Conservation (phyloP, 768 basidiomycete species). For the Hortiboletus campestris region DNA sequence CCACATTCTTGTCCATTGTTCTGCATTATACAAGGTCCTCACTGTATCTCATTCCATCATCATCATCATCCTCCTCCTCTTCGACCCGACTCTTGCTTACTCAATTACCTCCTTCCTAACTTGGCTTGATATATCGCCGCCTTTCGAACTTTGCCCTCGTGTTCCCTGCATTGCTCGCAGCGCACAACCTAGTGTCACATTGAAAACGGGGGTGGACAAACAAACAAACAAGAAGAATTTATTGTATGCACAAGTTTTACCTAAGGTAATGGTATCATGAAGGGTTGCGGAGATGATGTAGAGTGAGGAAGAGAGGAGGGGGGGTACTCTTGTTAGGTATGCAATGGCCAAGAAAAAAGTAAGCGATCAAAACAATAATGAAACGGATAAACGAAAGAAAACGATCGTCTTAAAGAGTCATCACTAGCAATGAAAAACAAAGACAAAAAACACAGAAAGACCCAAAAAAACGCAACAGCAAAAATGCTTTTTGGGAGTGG, state of each 20-base stretch:
- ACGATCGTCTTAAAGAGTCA: not conserved
- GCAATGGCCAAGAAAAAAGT: not conserved
- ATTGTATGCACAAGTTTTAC: slow-evolving; percentile 18
- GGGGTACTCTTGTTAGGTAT: slow-evolving; percentile 18
- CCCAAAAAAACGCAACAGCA: too few relatives aligned
- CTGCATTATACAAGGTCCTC: too few relatives aligned
- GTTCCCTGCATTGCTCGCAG: too few relatives aligned
- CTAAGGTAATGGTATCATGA: slow-evolving; percentile 17
- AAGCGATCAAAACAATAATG: slow-evolving; percentile 1
- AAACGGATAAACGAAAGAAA: not conserved
- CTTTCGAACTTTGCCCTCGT: too few relatives aligned
- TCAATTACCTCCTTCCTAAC: too few relatives aligned
- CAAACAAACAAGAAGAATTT: slow-evolving; percentile 2
- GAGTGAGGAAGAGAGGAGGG: not conserved
- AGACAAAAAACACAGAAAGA: not conserved
- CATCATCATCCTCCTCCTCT: too few relatives aligned
- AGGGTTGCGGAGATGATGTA: not conserved
- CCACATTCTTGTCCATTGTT: too few relatives aligned
- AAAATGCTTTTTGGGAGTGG: not conserved
- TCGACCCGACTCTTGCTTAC: too few relatives aligned
- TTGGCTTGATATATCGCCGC: too few relatives aligned
- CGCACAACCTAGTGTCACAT: too few relatives aligned
- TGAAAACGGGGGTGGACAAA: slow-evolving; percentile 1
- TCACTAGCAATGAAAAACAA: not conserved
- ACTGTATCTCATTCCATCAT: too few relatives aligned